Evolutionary conservation across 805 yeast species (phyloP), one percentile per base, ranked within the genome.

Genomic region (Nakazawaea molendinolei): DNA sequence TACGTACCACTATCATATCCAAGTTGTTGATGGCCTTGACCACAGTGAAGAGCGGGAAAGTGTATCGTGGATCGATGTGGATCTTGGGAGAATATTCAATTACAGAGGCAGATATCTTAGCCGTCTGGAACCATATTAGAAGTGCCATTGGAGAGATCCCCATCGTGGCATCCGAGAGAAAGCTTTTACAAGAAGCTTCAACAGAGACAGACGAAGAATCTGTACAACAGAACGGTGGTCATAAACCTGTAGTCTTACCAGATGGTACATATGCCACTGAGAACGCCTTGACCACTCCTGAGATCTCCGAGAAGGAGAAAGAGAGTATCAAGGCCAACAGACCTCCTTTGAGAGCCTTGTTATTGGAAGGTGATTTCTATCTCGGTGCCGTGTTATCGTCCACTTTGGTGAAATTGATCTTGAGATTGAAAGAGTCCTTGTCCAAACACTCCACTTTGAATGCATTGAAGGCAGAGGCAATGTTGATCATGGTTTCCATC

Each of bases 201-300:
- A 62, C 55, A 3, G 60, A 47, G 5, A 51, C 46, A 8, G 51
- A 45, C 3, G 63, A 55, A n/a, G 57, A 48, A 2, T 58, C 55
- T 12, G 42, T 56, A 51, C 18, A 48, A 57, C 23, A 55, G 52
- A 31, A 21, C 27, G 36, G 40, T 16, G 56, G 64, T 39, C 44
- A 46, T 25, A 85, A 85, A 30, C 97, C 97, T 15, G 79, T 82
- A 41, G 80, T 92, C 41, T 70, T 92, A 46, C 95, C 98, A n/a
- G 99, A 92, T 63, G 99, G 99, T 49, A 92, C 99, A 0, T 92
- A 92, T 60, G 98, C 98, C 20, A 85, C 96, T 28, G 98, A 92
- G 61, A 76, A 77, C 44, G 92, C 95, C 0, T 61, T 80, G 39
- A 82, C 82, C 12, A 62, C 76, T 5, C 33, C 33, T 4, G 65